Base-by-base conservation (phyloP, 208 protist genomes). In the Angomonas ambiguus region DNA sequence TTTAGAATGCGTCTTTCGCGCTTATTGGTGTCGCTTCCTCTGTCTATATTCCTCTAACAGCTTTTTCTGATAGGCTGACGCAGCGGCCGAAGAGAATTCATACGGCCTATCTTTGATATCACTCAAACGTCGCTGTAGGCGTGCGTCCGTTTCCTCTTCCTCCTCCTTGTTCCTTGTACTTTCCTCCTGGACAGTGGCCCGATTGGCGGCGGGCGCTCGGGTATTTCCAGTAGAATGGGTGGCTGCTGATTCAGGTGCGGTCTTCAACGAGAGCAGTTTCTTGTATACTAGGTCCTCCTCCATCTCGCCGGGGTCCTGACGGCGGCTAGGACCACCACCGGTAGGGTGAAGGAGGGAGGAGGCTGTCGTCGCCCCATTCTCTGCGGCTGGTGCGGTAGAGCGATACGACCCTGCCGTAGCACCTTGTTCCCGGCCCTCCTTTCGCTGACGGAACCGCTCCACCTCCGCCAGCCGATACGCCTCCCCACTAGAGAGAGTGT, bases 21-120 rank as follows among this genome's bases (percentile, higher is more conserved):
- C 4, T 5, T 41, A 53, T 2, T 48, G 8, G 34, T 55, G 16
- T 2, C 51, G 45, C 49, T 87, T 85, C 3, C 72, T 69, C 5
- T 74, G 62, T 24, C 90, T 79, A 67, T 77, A 96, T 27, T 82
- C 71, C 62, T 93, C 90, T 10, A 96, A 69, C 33, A 96, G 80
- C 51, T 77, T 62, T 64, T 91, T 74, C 76, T 96, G 90, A 35
- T 96, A 96, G 34, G 85, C 86, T 1, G 81, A 64, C 53, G 90
- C 90, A 1, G 85, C 87, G 30, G 72, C 76, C 64, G 74, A 85
- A 27, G 86, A 91, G 72, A 83, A 95, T 76, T 89, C 76, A 20
- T 74, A 56, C 0, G 86, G 89, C 28, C 91, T 83, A 20, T 76
- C 70, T 11, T 63, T 57, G 4, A 42, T 76, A 45, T 65, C 73